Evolutionary conservation across 305 asterid species (phyloP).

Genomic region (Ajuga reptans): DNA sequence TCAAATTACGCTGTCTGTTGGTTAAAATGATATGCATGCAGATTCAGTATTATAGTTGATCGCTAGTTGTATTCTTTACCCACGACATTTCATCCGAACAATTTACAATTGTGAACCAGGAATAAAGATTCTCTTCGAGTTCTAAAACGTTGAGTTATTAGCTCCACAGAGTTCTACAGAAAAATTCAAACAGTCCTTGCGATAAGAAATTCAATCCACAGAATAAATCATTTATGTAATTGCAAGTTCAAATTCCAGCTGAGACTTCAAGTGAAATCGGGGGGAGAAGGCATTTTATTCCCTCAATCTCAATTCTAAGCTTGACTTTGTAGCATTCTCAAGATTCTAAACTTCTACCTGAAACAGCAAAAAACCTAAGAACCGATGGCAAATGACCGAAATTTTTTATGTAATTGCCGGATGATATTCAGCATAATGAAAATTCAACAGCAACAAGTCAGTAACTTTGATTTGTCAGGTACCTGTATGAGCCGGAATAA

Average conservation of each 20-base stretch:
- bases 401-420: neutral
- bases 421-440: neutral
- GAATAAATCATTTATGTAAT: neutral
- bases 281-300: neutral
- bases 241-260: neutral
- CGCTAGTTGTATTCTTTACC: neutral
- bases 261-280: neutral
- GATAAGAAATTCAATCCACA: neutral
- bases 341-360: neutral
- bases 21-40: neutral
- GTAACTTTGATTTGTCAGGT: neutral
- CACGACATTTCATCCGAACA: neutral
- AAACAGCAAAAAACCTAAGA: neutral
- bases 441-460: slow-evolving; percentile 8
- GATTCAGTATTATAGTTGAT: neutral
- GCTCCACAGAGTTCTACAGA: slow-evolving; percentile 5
- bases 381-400: neutral
- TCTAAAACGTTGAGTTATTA: neutral
- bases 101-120: neutral
- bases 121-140: neutral
- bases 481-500: slow-evolving; percentile 50
- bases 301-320: neutral
- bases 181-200: neutral
- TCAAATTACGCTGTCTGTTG: neutral
- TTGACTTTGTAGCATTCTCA: neutral